Percentiles rank a stretch among this genome's conserved stretches.
Evolutionary conservation across 257 asterid genomes (phyloP).

Genomic region (Ballota nigra): DNA sequence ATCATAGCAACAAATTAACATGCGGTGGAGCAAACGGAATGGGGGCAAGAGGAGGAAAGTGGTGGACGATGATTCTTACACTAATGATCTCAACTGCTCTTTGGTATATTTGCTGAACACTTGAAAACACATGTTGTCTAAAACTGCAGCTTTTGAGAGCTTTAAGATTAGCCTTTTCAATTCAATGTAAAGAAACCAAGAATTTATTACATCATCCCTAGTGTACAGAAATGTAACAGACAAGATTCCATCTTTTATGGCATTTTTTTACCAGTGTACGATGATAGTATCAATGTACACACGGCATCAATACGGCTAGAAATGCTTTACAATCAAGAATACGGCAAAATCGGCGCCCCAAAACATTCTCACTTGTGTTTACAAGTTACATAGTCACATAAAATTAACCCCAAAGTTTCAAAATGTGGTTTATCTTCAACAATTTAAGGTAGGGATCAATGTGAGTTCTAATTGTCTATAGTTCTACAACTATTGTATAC

Average conservation of each 20-base stretch:
- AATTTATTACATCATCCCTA: not conserved
- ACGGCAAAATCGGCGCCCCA: not conserved
- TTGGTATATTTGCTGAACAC: conserved; percentile 23
- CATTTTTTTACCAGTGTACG: not conserved
- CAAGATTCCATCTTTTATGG: not conserved
- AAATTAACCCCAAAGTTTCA: conserved; percentile 30
- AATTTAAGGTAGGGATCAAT: not conserved
- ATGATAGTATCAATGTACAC: too few relatives aligned
- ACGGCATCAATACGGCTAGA: too few relatives aligned
- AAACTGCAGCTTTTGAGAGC: conserved; percentile 20
- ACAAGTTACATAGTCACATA: conserved; percentile 9
- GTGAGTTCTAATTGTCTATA: conserved; percentile 8
- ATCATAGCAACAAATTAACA: conserved; percentile 48
- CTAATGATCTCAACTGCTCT: conserved; percentile 24
- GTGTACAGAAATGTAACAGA: not conserved
- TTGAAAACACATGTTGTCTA: not conserved
- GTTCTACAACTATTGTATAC: conserved; percentile 6
- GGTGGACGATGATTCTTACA: conserved; percentile 40
- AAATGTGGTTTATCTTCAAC: conserved; percentile 2
- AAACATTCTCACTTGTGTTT: conserved; percentile 13
- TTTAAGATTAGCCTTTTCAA: not conserved
- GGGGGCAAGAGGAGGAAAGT: conserved; percentile 15
- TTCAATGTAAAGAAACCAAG: not conserved
- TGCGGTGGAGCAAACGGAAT: conserved; percentile 52
- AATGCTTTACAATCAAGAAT: not conserved